Percentiles rank a stretch among this genome's conserved stretches.
Evolutionary conservation across 1,284 basidiomycete genomes (phyloP).

Genomic region (Hypsizygus ulmarius): DNA sequence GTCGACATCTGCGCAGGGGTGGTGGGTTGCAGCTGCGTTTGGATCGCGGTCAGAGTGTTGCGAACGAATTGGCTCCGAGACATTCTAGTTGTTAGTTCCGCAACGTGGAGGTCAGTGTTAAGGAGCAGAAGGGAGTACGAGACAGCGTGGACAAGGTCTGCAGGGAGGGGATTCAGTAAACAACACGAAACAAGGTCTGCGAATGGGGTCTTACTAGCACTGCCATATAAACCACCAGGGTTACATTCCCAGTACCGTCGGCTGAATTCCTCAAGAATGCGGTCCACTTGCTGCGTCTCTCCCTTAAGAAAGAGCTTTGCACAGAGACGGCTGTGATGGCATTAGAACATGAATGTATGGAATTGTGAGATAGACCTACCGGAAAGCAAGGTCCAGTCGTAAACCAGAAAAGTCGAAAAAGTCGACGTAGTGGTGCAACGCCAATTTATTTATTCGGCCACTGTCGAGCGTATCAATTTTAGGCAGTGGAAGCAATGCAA

Average conservation of each 20-base stretch:
- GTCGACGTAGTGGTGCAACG: constrained; percentile 81
- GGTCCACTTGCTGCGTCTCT: constrained; percentile 97
- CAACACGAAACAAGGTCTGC: background rate
- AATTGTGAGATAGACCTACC: constrained; percentile 42
- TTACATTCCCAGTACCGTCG: constrained; percentile 91
- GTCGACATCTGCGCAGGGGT: constrained; percentile 45
- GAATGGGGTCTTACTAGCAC: constrained; percentile 58
- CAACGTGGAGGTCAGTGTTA: constrained; percentile 97
- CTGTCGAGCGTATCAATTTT: constrained; percentile 40
- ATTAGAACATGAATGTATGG: constrained; percentile 15
- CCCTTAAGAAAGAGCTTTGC: constrained; percentile 91
- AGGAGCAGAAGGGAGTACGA: constrained; percentile 91
- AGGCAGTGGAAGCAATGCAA: constrained; percentile 2
- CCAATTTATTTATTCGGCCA: constrained; percentile 70
- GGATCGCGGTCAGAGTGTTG: constrained; percentile 88
- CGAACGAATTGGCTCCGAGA: constrained; percentile 90
- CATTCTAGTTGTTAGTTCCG: constrained; percentile 88
- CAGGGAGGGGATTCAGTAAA: constrained; percentile 2
- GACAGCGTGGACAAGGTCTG: constrained; percentile 90
- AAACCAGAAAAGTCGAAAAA: constrained; percentile 86
- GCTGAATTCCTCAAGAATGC: constrained; percentile 91
- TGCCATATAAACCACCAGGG: constrained; percentile 75
- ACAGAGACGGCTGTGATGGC: constrained; percentile 68
- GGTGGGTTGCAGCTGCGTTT: constrained; percentile 63
- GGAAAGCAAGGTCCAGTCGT: constrained; percentile 87